Conservation (phyloP, 306 rosid genomes). For the Cucumis sativus region DNA sequence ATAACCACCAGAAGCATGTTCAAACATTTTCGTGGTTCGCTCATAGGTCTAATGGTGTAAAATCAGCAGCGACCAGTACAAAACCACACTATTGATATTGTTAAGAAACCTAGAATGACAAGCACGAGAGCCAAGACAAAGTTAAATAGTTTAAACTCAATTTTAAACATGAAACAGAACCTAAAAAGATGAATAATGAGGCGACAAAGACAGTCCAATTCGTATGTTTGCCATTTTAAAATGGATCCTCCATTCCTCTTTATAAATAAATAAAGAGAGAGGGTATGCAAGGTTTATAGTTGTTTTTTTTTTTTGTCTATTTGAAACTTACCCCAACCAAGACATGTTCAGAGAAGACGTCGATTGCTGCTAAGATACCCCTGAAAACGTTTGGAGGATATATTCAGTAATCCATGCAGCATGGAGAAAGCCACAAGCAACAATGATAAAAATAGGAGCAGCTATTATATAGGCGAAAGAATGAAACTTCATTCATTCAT, state of each 20-base stretch:
- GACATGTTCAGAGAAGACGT: slow-evolving; percentile 61
- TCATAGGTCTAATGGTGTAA: background rate
- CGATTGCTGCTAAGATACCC: slow-evolving; percentile 92
- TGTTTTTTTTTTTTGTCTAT: background rate
- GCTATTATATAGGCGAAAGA: background rate
- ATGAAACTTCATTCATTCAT: background rate
- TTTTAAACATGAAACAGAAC: background rate
- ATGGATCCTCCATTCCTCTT: background rate
- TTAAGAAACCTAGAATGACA: background rate
- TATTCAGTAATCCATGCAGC: background rate
- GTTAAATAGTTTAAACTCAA: background rate
- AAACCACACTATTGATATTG: background rate
- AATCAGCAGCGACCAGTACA: background rate
- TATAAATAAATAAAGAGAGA: background rate
- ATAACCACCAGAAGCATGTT: background rate
- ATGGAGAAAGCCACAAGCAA: background rate
- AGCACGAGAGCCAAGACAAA: background rate
- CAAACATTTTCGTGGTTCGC: background rate
- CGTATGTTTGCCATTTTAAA: background rate
- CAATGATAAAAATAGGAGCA: background rate
- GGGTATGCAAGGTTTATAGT: background rate
- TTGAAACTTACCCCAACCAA: slow-evolving; percentile 83
- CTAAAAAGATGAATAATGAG: background rate
- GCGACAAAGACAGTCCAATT: background rate
- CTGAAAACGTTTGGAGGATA: slow-evolving; percentile 30